A percentile compares a stretch with the other conserved stretches of the same genome.
phyloP scores from a whole-genome alignment of 768 basidiomycete genomes.

The Rhizopogon rudus region DNA sequence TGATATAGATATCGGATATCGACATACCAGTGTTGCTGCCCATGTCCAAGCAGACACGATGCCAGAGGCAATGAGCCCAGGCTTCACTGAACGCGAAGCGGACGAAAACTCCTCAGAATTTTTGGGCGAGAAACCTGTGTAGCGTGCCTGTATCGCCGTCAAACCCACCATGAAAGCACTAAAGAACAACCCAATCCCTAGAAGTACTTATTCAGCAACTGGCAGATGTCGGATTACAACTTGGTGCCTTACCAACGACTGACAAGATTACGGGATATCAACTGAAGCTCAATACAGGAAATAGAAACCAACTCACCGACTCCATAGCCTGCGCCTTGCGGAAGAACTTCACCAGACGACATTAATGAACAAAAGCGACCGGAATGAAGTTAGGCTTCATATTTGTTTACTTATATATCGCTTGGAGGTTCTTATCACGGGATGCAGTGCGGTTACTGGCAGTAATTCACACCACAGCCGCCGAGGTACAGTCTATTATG shows the following conservation, averaged over 20 bases:
- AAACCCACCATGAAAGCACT: conserved; percentile 74
- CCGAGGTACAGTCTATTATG: neutral
- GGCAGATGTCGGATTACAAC: neutral
- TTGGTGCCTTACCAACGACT: conserved; percentile 45
- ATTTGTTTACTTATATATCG: neutral
- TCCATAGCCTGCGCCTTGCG: conserved; percentile 84
- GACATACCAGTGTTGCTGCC: conserved; percentile 65
- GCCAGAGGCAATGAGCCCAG: conserved; percentile 88
- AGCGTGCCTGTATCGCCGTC: conserved; percentile 78
- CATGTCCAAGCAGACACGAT: conserved; percentile 96
- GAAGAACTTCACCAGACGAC: conserved; percentile 41
- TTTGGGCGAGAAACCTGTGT: conserved; percentile 75
- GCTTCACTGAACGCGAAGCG: conserved; percentile 80
- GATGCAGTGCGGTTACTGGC: neutral
- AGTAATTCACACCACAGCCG: neutral
- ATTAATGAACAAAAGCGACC: conserved; percentile 4
- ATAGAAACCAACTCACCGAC: conserved; percentile 45
- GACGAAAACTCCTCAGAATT: conserved; percentile 82
- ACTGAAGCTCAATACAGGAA: neutral
- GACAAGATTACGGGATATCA: neutral
- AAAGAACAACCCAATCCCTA: conserved; percentile 87
- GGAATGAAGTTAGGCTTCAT: neutral
- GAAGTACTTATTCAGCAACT: neutral
- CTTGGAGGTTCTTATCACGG: neutral
- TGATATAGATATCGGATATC: neutral